Evolutionary conservation across 768 basidiomycete species (phyloP).

Genomic region (Mycena crocata): DNA sequence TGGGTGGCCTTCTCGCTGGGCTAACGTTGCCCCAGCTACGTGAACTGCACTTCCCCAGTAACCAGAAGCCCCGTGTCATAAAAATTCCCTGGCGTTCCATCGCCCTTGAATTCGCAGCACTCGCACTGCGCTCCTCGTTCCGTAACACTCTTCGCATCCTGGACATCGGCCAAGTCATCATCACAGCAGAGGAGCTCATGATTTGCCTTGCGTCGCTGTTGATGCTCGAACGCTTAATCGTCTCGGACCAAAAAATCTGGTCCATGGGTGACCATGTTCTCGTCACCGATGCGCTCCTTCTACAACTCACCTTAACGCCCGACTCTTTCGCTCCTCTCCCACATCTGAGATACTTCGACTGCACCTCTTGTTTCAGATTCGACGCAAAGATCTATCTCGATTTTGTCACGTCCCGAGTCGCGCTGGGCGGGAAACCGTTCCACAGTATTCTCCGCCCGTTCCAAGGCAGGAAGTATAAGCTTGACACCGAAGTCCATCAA

Average conservation of each 20-base stretch:
- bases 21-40: background rate
- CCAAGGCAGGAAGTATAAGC: background rate
- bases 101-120: background rate
- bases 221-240: background rate
- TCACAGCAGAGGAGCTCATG: background rate
- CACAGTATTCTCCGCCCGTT: background rate
- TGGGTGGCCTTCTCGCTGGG: background rate
- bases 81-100: too few species aligned
- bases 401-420: constrained; percentile 1
- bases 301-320: background rate
- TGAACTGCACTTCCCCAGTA: too few species aligned
- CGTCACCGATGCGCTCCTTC: background rate
- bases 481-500: background rate
- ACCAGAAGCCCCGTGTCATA: too few species aligned
- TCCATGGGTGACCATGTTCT: background rate
- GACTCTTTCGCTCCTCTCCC: background rate
- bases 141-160: constrained; percentile 1
- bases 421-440: background rate
- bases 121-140: constrained; percentile 1
- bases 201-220: background rate
- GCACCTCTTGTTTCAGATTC: background rate
- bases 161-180: background rate
- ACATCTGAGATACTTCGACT: background rate
- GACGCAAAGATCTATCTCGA: background rate
- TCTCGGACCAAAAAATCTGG: background rate